Percentiles rank a stretch among this genome's conserved stretches.
These are phyloP conservation scores for Ceratocystis cubensis DNA, from an alignment of 2,329 filamentous ascomycete genomes.

Conservation along the genomic window DNA sequence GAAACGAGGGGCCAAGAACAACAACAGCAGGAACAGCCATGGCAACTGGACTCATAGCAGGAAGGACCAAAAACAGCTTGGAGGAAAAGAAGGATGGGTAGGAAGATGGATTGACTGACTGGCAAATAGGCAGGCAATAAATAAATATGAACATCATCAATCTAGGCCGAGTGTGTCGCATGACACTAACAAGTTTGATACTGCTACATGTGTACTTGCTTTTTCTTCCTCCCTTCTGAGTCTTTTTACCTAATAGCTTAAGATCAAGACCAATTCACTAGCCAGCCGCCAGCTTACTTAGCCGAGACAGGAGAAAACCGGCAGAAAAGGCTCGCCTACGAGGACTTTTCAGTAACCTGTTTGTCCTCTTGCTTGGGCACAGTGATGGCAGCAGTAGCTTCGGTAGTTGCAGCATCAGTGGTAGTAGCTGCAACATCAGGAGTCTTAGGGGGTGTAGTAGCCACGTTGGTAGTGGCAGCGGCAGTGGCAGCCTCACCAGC, in stretches of 20 bases:
- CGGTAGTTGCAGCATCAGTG: neutral
- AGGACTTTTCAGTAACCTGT: constrained; percentile 21
- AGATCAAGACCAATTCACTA: neutral
- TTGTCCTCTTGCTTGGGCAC: constrained; percentile 20
- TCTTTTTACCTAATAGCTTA: neutral
- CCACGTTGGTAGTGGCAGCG: neutral
- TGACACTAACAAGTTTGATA: too few species aligned
- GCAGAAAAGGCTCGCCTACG: constrained; percentile 21
- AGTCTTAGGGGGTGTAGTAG: neutral
- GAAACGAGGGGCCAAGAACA: neutral
- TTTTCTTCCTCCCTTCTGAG: neutral
- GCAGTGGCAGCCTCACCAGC: neutral
- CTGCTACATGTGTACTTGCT: neutral
- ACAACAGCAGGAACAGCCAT: neutral
- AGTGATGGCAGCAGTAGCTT: constrained; percentile 14
- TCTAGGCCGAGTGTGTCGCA: too few species aligned
- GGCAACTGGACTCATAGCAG: neutral
- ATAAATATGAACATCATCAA: too few species aligned
- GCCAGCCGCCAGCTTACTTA: neutral
- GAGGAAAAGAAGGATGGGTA: too few species aligned
- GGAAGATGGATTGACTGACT: too few species aligned
- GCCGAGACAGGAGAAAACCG: constrained; percentile 7
- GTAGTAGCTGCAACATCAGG: neutral
- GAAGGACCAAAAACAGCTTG: neutral
- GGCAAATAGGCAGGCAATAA: too few species aligned